Evolutionary conservation across 352 stramenopile genomes (phyloP), one percentile per base, ranked within the genome.

Genomic region (Phytophthora litchii): DNA sequence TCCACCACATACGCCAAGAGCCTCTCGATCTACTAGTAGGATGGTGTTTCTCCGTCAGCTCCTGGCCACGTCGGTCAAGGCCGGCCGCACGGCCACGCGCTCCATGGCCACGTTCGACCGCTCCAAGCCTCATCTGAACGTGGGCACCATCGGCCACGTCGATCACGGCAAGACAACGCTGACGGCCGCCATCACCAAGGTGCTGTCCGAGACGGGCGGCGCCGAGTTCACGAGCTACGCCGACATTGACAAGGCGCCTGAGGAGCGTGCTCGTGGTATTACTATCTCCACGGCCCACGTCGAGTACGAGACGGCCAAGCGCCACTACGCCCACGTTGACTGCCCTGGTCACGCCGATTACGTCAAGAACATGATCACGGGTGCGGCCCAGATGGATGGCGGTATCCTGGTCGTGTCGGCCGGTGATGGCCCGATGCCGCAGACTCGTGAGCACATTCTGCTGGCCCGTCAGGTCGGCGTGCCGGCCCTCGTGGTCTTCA

Each of bases 311-410:
- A 70, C 65, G 25, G 13, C 12, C 3, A 74, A 66, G 20, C 60
- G 60, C 34, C 60, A 70, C 60, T 74, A 70, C 45, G 95, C 95
- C 12, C 95, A 99, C 78, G 97, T 99, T 42, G 96, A 99, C 82
- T 98, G 94, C 72, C 93, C 92, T 11, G 96, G 96, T 34, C 96
- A 99, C 49, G 60, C 60, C 11, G 65, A 74, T 20, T 74, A 70
- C 54, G 60, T 74, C 3, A 99, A 99, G 81, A 99, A 99, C 74
- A 99, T 99, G 95, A 99, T 99, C 76, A 99, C 96, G 4, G 96
- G 95, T 23, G 94, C 96, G 8, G 94, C 95, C 13, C 96, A 98
- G 76, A 98, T 98, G 94, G 95, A 99, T 65, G 93, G 95, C 48
- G 89, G 57, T 43, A 96, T 97, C 65, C 67, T 97, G 23, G 89